Percentiles rank a stretch among this genome's conserved stretches.
phyloP scores from a whole-genome alignment of 768 basidiomycete genomes.

The Amanita phalloides region DNA sequence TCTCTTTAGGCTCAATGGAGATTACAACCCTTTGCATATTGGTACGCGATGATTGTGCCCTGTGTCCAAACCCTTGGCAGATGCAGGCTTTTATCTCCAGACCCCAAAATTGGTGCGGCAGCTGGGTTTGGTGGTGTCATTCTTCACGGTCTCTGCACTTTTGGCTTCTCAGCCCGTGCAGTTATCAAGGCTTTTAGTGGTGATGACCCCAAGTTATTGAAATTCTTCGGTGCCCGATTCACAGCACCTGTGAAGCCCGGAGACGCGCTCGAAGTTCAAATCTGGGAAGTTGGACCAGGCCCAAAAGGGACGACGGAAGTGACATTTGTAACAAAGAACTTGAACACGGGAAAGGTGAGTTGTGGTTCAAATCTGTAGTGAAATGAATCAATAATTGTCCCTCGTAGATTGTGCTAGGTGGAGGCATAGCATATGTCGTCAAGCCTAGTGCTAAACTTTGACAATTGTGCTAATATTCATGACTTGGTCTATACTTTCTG shows the following conservation, averaged over 20 bases:
- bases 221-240: conserved; percentile 65
- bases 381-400: neutral
- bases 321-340: conserved; percentile 50
- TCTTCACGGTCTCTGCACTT: conserved; percentile 75
- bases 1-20: conserved; percentile 64
- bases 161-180: conserved; percentile 73
- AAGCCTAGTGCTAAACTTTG: conserved; percentile 20
- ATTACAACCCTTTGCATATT: conserved; percentile 73
- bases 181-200: conserved; percentile 54
- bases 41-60: conserved; percentile 24
- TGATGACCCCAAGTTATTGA: conserved; percentile 50
- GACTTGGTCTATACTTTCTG: too few species aligned
- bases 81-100: conserved; percentile 20
- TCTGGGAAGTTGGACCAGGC: conserved; percentile 68
- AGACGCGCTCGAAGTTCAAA: conserved; percentile 65
- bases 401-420: conserved; percentile 39
- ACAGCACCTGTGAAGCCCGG: conserved; percentile 80
- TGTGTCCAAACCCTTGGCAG: neutral
- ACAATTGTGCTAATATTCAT: neutral
- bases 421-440: conserved; percentile 53
- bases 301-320: conserved; percentile 50
- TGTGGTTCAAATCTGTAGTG: neutral
- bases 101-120: conserved; percentile 61
- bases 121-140: conserved; percentile 80
- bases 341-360: conserved; percentile 47